A percentile compares a stretch with the other conserved stretches of the same genome.
Conservation (phyloP, 768 basidiomycete species). For the Lactifluus subvellereus region DNA sequence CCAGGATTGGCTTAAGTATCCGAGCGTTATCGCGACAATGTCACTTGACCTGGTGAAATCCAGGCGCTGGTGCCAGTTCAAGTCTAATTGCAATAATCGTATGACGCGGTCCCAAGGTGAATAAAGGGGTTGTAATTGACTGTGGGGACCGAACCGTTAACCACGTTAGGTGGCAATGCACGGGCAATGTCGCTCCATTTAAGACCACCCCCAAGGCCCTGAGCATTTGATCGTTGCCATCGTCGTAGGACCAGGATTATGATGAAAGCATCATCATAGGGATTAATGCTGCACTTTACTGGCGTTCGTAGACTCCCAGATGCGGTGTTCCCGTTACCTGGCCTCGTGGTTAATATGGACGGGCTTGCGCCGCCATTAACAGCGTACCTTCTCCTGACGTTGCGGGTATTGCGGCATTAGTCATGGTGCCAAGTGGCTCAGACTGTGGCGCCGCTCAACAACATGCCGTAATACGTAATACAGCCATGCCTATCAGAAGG, state of each 20-base stretch:
- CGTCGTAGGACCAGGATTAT: not conserved
- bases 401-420: no score
- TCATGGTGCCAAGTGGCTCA: no score
- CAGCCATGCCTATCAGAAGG: no score
- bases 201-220: not conserved
- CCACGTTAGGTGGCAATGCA: not conserved
- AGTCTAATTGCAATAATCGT: not conserved
- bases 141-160: not conserved
- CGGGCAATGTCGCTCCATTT: not conserved
- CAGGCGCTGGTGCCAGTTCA: not conserved
- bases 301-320: constrained; percentile 38
- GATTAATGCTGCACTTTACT: not conserved
- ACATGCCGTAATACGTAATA: no score
- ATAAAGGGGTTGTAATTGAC: constrained; percentile 6
- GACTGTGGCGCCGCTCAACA: no score
- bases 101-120: constrained; percentile 3
- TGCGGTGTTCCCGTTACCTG: constrained; percentile 78
- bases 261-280: not conserved
- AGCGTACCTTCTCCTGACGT: constrained; percentile 42
- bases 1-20: not conserved
- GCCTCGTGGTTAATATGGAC: constrained; percentile 14
- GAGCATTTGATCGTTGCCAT: not conserved
- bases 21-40: not conserved
- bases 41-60: not conserved
- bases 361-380: constrained; percentile 17